Evolutionary conservation across 2,329 filamentous ascomycete species (phyloP).

Genomic region (Cadophora sp.): DNA sequence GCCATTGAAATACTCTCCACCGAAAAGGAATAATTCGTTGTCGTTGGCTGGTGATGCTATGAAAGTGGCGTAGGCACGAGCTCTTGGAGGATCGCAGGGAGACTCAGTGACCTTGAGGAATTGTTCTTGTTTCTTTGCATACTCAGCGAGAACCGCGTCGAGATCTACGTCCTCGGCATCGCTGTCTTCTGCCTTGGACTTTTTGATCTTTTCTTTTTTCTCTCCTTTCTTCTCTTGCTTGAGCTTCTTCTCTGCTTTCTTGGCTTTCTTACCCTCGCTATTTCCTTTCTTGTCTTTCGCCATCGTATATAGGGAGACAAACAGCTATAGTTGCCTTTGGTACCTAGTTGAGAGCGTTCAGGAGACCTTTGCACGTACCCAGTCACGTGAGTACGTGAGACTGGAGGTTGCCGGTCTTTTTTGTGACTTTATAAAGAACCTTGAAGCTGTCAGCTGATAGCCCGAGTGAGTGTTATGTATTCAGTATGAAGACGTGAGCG

Average conservation of each 20-base stretch:
- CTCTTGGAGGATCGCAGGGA: slow-evolving; percentile 73
- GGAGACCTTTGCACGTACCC: background rate
- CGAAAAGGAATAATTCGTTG: slow-evolving; percentile 90
- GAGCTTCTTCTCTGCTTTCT: slow-evolving; percentile 67
- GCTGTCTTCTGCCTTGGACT: slow-evolving; percentile 83
- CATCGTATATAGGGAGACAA: slow-evolving; percentile 44
- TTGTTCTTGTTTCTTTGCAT: slow-evolving; percentile 89
- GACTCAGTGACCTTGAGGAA: slow-evolving; percentile 93
- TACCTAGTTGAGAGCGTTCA: background rate
- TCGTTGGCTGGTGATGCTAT: slow-evolving; percentile 85
- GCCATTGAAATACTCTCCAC: slow-evolving; percentile 95
- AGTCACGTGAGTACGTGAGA: background rate
- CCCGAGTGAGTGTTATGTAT: background rate
- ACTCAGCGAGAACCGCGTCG: slow-evolving; percentile 91
- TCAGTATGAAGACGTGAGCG: background rate
- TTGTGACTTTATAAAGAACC: background rate
- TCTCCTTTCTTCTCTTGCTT: slow-evolving; percentile 92
- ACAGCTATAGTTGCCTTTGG: background rate
- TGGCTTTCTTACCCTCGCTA: slow-evolving; percentile 57
- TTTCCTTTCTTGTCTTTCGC: slow-evolving; percentile 59
- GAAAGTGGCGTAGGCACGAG: slow-evolving; percentile 81
- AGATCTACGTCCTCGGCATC: slow-evolving; percentile 93
- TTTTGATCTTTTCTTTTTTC: slow-evolving; percentile 78
- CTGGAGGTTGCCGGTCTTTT: background rate
- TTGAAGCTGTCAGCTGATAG: background rate